Conservation (phyloP, 2,329 filamentous ascomycete species). For the Trichoderma endophyticum region DNA sequence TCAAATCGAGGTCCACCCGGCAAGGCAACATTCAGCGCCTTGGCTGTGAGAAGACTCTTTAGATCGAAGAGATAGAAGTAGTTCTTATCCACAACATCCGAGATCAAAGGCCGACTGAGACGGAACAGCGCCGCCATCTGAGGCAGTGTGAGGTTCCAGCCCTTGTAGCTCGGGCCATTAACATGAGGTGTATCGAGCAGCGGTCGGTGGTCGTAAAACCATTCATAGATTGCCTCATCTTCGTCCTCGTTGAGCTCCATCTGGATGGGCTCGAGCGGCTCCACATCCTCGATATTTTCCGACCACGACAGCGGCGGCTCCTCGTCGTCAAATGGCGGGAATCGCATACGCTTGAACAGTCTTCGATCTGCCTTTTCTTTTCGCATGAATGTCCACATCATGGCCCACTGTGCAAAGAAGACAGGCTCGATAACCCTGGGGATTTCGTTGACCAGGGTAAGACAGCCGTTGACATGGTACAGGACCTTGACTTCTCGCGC, state of each 20-base stretch:
- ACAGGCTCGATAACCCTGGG: conserved; percentile 96
- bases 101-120: conserved; percentile 84
- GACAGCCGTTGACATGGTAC: conserved; percentile 95
- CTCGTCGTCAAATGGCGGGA: conserved; percentile 97
- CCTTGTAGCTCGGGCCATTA: conserved; percentile 94
- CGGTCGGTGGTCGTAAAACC: conserved; percentile 95
- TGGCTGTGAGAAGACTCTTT: conserved; percentile 91
- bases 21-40: conserved; percentile 93
- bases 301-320: conserved; percentile 97
- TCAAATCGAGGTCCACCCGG: conserved; percentile 97
- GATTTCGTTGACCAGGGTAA: conserved; percentile 95
- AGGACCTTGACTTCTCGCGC: conserved; percentile 94
- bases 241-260: conserved; percentile 96
- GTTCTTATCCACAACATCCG: conserved; percentile 91
- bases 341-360: conserved; percentile 98
- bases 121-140: conserved; percentile 97
- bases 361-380: conserved; percentile 94
- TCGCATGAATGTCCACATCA: conserved; percentile 99
- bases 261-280: conserved; percentile 95
- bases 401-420: conserved; percentile 98
- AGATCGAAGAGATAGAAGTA: conserved; percentile 98
- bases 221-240: conserved; percentile 86
- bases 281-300: conserved; percentile 97
- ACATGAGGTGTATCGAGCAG: conserved; percentile 89
- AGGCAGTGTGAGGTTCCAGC: conserved; percentile 86